phyloP scores from a whole-genome alignment of 2,329 filamentous ascomycete species.

The Arthrobotrys sphaeroides region DNA sequence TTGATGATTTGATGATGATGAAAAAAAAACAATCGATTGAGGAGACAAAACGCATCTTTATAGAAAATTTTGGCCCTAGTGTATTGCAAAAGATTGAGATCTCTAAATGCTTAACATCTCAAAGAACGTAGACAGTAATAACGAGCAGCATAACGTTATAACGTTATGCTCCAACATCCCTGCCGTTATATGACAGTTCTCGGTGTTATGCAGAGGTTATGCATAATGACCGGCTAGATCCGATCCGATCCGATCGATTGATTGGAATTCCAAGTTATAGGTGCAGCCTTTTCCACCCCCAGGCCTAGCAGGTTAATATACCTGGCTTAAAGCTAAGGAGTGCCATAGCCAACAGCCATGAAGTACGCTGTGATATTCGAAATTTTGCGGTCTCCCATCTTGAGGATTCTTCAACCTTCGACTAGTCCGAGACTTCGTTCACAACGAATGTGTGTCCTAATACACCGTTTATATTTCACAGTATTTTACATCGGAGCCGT shows the following conservation, averaged over 20 bases:
- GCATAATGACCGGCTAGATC: neutral
- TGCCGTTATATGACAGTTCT: conserved; percentile 18
- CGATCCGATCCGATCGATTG: neutral
- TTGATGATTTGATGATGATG: neutral
- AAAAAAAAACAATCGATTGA: neutral
- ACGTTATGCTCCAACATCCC: conserved; percentile 30
- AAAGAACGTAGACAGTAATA: neutral
- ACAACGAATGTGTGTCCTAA: too few species aligned
- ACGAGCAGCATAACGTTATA: conserved; percentile 39
- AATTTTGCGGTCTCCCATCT: too few species aligned
- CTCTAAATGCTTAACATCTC: neutral
- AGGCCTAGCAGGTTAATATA: too few species aligned
- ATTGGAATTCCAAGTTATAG: neutral
- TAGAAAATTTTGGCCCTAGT: neutral
- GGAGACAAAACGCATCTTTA: neutral
- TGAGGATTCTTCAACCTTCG: too few species aligned
- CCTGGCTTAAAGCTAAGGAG: too few species aligned
- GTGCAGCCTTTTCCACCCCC: too few species aligned
- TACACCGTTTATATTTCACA: too few species aligned
- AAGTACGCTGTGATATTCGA: too few species aligned
- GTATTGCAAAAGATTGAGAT: neutral
- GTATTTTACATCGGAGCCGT: too few species aligned
- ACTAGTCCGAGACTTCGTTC: too few species aligned
- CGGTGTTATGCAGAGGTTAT: conserved; percentile 1
- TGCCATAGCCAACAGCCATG: too few species aligned